A percentile compares a stretch with the other conserved stretches of the same genome.
Evolutionary conservation across 805 yeast genomes (phyloP).

Genomic region (Lachancea waltii): DNA sequence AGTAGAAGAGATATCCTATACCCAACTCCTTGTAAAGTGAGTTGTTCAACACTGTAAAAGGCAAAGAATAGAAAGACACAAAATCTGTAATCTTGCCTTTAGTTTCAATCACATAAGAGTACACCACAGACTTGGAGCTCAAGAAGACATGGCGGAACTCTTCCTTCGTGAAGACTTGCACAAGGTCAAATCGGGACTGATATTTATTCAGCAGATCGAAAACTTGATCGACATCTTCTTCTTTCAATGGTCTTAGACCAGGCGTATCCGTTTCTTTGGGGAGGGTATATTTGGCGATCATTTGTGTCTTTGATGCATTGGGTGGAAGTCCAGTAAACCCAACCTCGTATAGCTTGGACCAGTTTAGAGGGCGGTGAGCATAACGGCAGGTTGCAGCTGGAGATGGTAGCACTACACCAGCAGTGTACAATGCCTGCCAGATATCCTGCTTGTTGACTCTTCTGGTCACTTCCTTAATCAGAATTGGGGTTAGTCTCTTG

Average conservation of each 20-base stretch:
- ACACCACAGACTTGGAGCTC: constrained; percentile 57
- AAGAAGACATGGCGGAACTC: constrained; percentile 75
- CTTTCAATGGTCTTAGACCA: constrained; percentile 48
- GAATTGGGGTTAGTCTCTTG: constrained; percentile 90
- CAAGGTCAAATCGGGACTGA: constrained; percentile 64
- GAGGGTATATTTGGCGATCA: constrained; percentile 62
- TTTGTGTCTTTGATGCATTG: constrained; percentile 58
- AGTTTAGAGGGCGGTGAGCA: constrained; percentile 88
- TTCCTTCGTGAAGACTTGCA: constrained; percentile 56
- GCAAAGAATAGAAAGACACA: constrained; percentile 81
- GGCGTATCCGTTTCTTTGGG: constrained; percentile 45
- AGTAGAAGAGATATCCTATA: constrained; percentile 84
- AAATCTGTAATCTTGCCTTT: constrained; percentile 73
- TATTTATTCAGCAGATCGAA: constrained; percentile 51
- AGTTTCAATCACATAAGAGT: constrained; percentile 65
- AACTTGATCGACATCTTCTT: constrained; percentile 60
- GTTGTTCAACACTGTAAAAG: constrained; percentile 74
- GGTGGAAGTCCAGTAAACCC: constrained; percentile 82
- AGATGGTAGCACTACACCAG: constrained; percentile 86
- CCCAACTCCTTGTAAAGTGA: constrained; percentile 59
- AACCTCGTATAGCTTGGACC: constrained; percentile 84
- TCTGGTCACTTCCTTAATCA: constrained; percentile 90
- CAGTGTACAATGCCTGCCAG: constrained; percentile 96
- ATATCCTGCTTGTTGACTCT: constrained; percentile 76
- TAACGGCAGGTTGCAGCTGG: constrained; percentile 86